Evolutionary conservation across 2,329 filamentous ascomycete species (phyloP).

Genomic region (Blumeria hordei): DNA sequence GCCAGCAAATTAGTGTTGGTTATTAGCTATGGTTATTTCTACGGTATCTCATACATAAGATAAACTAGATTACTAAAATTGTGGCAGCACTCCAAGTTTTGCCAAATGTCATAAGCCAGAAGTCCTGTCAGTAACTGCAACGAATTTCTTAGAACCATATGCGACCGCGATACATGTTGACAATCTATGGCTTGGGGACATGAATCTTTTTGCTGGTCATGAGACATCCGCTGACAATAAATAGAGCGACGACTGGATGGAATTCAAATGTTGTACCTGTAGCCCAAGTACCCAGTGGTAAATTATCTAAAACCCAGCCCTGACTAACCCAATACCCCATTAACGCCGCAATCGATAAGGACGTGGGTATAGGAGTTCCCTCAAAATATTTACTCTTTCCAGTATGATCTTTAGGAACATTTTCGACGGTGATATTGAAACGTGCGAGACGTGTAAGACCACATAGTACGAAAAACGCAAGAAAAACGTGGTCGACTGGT

Average conservation of each 20-base stretch:
- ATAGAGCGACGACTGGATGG: conserved; percentile 60
- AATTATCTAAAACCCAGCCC: conserved; percentile 50
- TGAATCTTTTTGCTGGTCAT: conserved; percentile 93
- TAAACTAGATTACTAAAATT: too few species aligned
- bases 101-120: too few species aligned
- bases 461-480: conserved; percentile 82
- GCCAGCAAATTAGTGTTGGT: too few species aligned
- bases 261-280: conserved; percentile 50
- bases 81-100: too few species aligned
- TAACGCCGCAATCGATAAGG: conserved; percentile 50
- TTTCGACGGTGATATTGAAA: conserved; percentile 87
- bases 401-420: conserved; percentile 70
- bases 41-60: too few species aligned
- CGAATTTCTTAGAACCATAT: too few species aligned
- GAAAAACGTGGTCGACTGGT: conserved; percentile 48
- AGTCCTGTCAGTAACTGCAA: too few species aligned
- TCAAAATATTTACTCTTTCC: conserved; percentile 95
- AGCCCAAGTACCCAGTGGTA: conserved; percentile 53
- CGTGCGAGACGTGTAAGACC: conserved; percentile 80
- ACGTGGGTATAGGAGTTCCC: conserved; percentile 86
- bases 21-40: too few species aligned
- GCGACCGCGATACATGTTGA: too few species aligned
- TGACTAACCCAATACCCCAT: conserved; percentile 80
- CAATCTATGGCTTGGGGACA: conserved; percentile 57
- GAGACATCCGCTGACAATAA: conserved; percentile 68